These are phyloP conservation scores for Pseudevernia furfuracea DNA, from an alignment of 495 filamentous ascomycete species.

Conservation along the genomic window DNA sequence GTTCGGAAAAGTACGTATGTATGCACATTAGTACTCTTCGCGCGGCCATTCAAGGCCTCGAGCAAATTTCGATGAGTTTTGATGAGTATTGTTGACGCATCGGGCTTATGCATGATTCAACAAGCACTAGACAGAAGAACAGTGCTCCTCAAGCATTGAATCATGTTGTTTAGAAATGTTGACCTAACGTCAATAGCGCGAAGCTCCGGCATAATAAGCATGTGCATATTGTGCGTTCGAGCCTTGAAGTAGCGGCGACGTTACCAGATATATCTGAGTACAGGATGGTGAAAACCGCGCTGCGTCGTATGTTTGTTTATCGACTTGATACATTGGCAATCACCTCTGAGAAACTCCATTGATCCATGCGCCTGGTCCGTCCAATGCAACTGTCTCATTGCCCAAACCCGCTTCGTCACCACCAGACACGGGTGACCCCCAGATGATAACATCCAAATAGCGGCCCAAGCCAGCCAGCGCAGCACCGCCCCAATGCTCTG, in stretches of 20 bases:
- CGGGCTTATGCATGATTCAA: neutral
- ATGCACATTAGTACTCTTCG: too few relatives aligned
- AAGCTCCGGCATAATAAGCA: neutral
- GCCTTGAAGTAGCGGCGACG: neutral
- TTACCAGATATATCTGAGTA: neutral
- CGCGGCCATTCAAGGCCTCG: too few relatives aligned
- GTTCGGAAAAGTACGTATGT: too few relatives aligned
- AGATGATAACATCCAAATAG: neutral
- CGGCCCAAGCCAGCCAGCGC: neutral
- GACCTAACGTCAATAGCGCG: neutral
- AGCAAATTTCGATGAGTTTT: too few relatives aligned
- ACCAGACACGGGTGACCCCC: neutral
- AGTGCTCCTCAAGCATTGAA: too few relatives aligned
- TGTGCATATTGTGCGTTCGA: neutral
- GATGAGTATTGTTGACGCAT: neutral
- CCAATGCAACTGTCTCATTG: neutral
- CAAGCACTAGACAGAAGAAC: neutral
- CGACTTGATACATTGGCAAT: too few relatives aligned
- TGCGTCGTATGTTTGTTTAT: too few relatives aligned
- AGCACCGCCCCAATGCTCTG: neutral
- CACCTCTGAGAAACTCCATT: neutral
- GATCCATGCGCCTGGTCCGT: neutral
- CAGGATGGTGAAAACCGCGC: neutral
- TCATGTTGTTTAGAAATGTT: neutral
- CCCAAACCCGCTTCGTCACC: neutral